Evolutionary conservation across 495 filamentous ascomycete species (phyloP).

Genomic region (Aspergillus ellipticus): DNA sequence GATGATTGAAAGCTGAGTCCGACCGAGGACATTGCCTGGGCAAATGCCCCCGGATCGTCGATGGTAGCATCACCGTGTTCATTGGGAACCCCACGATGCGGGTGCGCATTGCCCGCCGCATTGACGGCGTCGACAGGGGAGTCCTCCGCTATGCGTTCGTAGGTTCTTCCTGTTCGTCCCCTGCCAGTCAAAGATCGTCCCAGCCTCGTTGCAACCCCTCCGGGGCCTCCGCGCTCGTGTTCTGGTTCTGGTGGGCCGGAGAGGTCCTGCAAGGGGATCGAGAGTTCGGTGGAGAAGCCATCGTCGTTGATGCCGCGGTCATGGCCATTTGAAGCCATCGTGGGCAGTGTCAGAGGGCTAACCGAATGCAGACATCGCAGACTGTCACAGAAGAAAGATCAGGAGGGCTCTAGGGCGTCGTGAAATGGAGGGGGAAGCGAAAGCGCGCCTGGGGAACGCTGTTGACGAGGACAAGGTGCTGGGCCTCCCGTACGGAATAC

Average conservation of each 20-base stretch:
- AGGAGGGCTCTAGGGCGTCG: slow-evolving; percentile 9
- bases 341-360: slow-evolving; percentile 37
- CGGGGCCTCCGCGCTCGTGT: slow-evolving; percentile 25
- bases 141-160: slow-evolving; percentile 51
- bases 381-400: slow-evolving; percentile 7
- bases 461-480: background rate
- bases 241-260: slow-evolving; percentile 56
- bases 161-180: slow-evolving; percentile 33
- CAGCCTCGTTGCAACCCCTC: slow-evolving; percentile 30
- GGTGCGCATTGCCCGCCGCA: slow-evolving; percentile 20
- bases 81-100: slow-evolving; percentile 19
- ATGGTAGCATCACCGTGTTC: slow-evolving; percentile 39
- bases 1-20: slow-evolving; percentile 53
- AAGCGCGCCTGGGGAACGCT: background rate
- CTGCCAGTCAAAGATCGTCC: slow-evolving; percentile 36
- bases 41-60: slow-evolving; percentile 51
- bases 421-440: background rate
- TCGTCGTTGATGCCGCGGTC: slow-evolving; percentile 45
- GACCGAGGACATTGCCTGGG: slow-evolving; percentile 57
- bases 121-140: slow-evolving; percentile 40
- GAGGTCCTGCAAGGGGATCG: slow-evolving; percentile 83
- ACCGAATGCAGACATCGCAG: slow-evolving; percentile 44
- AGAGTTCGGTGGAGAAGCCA: slow-evolving; percentile 52
- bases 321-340: slow-evolving; percentile 60
- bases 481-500: background rate